Evolutionary conservation across 139 green algal species (phyloP), one percentile per base, ranked within the genome.

Genomic region (Chlorella vulgaris): DNA sequence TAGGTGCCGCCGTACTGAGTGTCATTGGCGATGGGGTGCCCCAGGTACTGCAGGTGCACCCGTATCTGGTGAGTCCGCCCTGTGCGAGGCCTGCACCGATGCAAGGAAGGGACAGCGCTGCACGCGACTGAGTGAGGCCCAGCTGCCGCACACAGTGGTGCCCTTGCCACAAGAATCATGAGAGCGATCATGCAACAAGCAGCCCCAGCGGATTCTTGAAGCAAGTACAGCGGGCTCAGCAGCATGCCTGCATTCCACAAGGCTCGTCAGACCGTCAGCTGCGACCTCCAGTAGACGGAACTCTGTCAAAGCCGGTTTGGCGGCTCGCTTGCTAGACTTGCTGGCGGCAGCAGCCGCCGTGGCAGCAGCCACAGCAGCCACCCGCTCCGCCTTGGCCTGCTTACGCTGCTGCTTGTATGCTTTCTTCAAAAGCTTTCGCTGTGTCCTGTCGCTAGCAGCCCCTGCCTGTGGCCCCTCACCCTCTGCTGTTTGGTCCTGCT

Each of bases 11-110:
- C 91, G 60, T 95, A 95, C 81, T 89, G 83, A 8, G 35, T 42
- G 36, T 96, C 93, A 78, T 95, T 96, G 50, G 89, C 93, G 58
- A 96, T 92, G 50, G 93, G 93, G 80, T 94, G 84, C 3, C 93
- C 93, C 68, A 92, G 43, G 38, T 84, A 40, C 67, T 89, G 74
- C 66, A 96, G 86, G 76, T 96, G 93, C 31, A 92, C 92, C 36
- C 88, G 83, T 26, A 95, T 90, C 82, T 95, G 92, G 85, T 96
- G 93, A 8, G 92, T 93, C 19, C 93, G 79, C 22, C 92, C 92
- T 0, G 92, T 95, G 39, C 70, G 65, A 0, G 86, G 86, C 63
- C 86, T 87, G 81, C 61, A 51, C 5, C 7, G 67, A 8, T 21
- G 29, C 7, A 43, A 15, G 8, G 26, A n/a, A 76, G 69, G 42